A percentile compares a stretch with the other conserved stretches of the same genome.
These are phyloP conservation scores for Venturia effusa DNA, from an alignment of 2,329 filamentous ascomycete genomes.

Conservation along the genomic window DNA sequence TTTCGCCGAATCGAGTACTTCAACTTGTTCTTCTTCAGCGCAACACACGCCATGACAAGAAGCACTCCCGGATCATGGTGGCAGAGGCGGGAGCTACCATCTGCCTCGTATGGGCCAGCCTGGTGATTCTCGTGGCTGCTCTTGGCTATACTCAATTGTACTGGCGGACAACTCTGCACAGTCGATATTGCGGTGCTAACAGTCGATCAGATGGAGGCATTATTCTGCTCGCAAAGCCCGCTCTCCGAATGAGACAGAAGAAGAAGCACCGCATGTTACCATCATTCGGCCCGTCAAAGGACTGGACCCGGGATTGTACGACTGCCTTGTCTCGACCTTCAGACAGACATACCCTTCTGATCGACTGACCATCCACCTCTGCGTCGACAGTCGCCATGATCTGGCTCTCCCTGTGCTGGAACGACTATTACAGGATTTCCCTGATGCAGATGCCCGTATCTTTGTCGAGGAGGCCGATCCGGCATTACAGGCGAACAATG, in stretches of 20 bases:
- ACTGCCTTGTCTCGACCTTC: constrained; percentile 82
- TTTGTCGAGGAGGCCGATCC: constrained; percentile 77
- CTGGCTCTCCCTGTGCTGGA: constrained; percentile 66
- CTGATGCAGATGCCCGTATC: constrained; percentile 57
- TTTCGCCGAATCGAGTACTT: background rate
- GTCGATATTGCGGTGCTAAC: background rate
- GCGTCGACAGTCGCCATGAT: constrained; percentile 64
- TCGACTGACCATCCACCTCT: constrained; percentile 72
- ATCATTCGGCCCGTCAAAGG: constrained; percentile 91
- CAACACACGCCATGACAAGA: background rate
- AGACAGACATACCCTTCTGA: constrained; percentile 67
- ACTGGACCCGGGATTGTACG: constrained; percentile 78
- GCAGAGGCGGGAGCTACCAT: constrained; percentile 5
- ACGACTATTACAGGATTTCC: constrained; percentile 62
- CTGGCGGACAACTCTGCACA: background rate
- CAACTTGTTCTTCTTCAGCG: background rate
- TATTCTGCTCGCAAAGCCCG: constrained; percentile 3
- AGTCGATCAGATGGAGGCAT: constrained; percentile 3
- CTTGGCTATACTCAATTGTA: constrained; percentile 10
- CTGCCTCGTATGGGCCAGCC: constrained; percentile 7
- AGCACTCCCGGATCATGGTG: constrained; percentile 1
- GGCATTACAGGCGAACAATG: constrained; percentile 43
- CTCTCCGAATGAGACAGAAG: background rate
- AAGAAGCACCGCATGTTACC: constrained; percentile 67
- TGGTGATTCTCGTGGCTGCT: constrained; percentile 9